Base-by-base conservation (phyloP, 768 basidiomycete genomes). In the Boletus subparvulus region DNA sequence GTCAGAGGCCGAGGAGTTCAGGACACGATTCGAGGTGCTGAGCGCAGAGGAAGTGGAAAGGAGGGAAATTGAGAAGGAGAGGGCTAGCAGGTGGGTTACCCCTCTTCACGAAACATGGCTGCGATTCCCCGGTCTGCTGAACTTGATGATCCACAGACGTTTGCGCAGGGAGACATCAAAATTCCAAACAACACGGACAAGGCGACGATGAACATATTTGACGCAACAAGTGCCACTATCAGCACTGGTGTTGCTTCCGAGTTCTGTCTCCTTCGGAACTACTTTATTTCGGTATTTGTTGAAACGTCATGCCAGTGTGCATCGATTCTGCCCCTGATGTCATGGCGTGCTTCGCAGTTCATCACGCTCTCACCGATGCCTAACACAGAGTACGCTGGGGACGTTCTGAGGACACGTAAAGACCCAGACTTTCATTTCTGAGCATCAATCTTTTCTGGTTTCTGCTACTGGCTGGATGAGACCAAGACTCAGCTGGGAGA, bases 21-120 rank as follows among this genome's bases (percentile, higher is more conserved):
- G 83, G 60, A 98, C 97, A 39, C 79, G 85, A 49, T 88, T 97
- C 70, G 87, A 97, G 72, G 87, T 91, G 61, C 69, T 98, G 60
- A 92, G 79, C 4, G 82, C 86, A 19, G 97, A 98, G 73, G 97
- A 99, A 70, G 86, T 98, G 55, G 95, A 95, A 72, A 78, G 84
- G 73, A 82, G 92, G 65, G 94, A 97, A 75, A 74, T 90, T 42
- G 94, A 95, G 76, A 83, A 86, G 68, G 94, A 92, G 74, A 77
- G 93, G 56, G 90, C 90, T 1, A 90, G 86, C 65, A 78, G 92
- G 73, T 74, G 61, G 39, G 80, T 77, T 19, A 4, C 19, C 9
- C 33, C 4, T 17, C 28, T 43, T 47, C 14, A 33, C 35, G 33
- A 50, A 28, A 42, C 45, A 45, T 44, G 54, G n/a, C 10, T 52